Conservation (phyloP, 305 asterid genomes). For the Rubia balearica region DNA sequence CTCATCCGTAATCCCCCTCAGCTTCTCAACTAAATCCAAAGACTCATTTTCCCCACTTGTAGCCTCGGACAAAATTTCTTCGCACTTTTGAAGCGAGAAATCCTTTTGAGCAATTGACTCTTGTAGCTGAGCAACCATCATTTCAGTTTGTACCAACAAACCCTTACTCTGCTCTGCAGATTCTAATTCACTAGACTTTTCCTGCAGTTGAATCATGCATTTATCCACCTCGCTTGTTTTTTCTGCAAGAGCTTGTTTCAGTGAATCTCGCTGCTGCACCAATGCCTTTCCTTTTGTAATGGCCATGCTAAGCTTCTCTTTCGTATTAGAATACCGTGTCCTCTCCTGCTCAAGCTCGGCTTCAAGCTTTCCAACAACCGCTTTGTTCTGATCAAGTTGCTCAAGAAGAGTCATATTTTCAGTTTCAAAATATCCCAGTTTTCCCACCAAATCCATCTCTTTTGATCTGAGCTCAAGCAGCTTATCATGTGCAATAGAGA, state of each 20-base stretch:
- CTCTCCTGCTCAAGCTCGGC: constrained; percentile 80
- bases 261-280: constrained; percentile 87
- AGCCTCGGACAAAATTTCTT: constrained; percentile 52
- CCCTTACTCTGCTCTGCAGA: constrained; percentile 57
- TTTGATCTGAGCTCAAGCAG: constrained; percentile 50
- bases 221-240: constrained; percentile 65
- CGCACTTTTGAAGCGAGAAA: constrained; percentile 49
- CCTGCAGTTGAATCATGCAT: constrained; percentile 54
- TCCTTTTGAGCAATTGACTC: constrained; percentile 71
- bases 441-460: constrained; percentile 46
- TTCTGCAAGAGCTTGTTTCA: constrained; percentile 75
- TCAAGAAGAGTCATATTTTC: constrained; percentile 56
- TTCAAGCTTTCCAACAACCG: constrained; percentile 38
- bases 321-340: constrained; percentile 64
- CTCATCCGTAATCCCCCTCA: constrained; percentile 66
- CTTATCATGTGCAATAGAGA: constrained; percentile 40
- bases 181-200: constrained; percentile 63
- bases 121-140: constrained; percentile 46
- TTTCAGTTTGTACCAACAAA: constrained; percentile 44
- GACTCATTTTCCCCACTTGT: constrained; percentile 42
- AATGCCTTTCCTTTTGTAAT: constrained; percentile 96
- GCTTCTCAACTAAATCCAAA: constrained; percentile 46
- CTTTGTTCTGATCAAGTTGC: constrained; percentile 51
- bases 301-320: constrained; percentile 97
- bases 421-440: constrained; percentile 45